Evolutionary conservation across 495 filamentous ascomycete genomes (phyloP), one percentile per base, ranked within the genome.

Genomic region (Trichoderma gamsii): DNA sequence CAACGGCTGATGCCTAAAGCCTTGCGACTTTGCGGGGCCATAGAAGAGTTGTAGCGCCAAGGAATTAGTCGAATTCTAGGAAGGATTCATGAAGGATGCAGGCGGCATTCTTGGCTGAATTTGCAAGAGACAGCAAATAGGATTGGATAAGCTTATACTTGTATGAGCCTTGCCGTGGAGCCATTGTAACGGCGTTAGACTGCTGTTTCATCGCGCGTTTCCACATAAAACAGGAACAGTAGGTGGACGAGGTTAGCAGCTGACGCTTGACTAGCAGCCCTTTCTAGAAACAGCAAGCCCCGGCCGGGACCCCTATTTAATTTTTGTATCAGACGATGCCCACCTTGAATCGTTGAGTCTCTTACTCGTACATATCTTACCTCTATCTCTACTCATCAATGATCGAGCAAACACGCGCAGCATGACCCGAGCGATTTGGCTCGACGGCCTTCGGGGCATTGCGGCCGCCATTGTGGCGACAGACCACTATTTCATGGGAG

Each of bases 371-470:
- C 23, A 59, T 59, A 21, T 25, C 27, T 4, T 0, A 12, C 51
- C 7, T 59, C 51, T 59, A 27, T 59, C 51, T 59, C 51, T 9
- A 29, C 27, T 25, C 56, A 32, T 61, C 56, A 12, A 61, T 61
- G 56, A 32, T 32, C 25, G 56, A 16, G 9, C 56, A 32, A 32
- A 32, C 4, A 29, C 56, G 12, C 23, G 56, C 56, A 61, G 56
- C 56, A 61, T 61, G 56, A 61, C 23, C 56, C 56, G 56, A 15
- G 56, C 56, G 3, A 15, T 76, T 21, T 80, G 78, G 69, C 73
- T 81, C 32, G 72, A 73, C 69, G 79, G 79, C n/a, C 71, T 81
- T 29, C 75, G 79, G 32, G 79, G 79, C 25, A 73, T 81, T 64
- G 79, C 79, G 0, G 76, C 78, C 3, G 73, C 80, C 46, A 72